Evolutionary conservation across 2,329 filamentous ascomycete species (phyloP).

Genomic region (Pezicula rhizophila): DNA sequence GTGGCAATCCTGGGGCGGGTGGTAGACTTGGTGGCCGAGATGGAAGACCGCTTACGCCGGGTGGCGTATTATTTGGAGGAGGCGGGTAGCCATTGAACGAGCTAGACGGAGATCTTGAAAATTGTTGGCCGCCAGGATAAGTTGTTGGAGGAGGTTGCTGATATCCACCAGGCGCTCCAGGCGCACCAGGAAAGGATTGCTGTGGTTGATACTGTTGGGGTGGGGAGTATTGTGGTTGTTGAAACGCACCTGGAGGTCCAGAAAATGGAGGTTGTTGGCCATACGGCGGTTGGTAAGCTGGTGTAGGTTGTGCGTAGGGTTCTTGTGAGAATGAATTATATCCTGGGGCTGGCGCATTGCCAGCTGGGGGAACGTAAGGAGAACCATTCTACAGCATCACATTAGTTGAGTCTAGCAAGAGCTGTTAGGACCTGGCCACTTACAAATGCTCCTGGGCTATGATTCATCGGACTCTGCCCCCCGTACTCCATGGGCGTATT

Average conservation of each 20-base stretch:
- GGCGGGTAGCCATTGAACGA: constrained; percentile 37
- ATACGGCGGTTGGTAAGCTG: constrained; percentile 36
- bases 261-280: constrained; percentile 29
- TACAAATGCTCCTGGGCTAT: constrained; percentile 52
- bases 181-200: constrained; percentile 22
- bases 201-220: constrained; percentile 25
- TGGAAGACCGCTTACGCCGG: constrained; percentile 33
- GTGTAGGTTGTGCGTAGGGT: constrained; percentile 28
- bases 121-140: constrained; percentile 24
- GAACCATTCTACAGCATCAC: constrained; percentile 22
- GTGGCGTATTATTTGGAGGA: constrained; percentile 34
- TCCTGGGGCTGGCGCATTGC: constrained; percentile 24
- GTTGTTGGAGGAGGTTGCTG: constrained; percentile 20
- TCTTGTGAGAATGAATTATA: constrained; percentile 30
- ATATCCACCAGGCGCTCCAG: constrained; percentile 19
- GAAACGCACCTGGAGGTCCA: constrained; percentile 24
- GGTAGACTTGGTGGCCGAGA: constrained; percentile 48
- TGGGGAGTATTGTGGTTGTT: constrained; percentile 26
- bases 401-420: constrained; percentile 7
- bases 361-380: constrained; percentile 23
- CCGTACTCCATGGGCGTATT: constrained; percentile 39
- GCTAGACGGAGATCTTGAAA: constrained; percentile 32
- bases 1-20: constrained; percentile 51
- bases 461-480: constrained; percentile 42
- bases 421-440: constrained; percentile 28